phyloP scores from a whole-genome alignment of 2,329 filamentous ascomycete genomes.

The Claviceps africana region DNA sequence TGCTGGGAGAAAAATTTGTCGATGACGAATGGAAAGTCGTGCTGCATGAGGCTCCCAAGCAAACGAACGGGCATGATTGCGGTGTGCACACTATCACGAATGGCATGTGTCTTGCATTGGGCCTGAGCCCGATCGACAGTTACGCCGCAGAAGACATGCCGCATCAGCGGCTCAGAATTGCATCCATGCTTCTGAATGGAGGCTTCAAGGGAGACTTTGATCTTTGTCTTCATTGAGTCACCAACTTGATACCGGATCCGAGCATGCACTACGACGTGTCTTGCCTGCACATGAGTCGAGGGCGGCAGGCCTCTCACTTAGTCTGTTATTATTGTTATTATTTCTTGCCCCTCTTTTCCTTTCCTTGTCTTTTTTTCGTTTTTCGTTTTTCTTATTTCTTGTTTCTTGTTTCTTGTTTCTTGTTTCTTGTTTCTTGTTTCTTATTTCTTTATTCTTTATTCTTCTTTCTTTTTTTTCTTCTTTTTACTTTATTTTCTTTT shows the following conservation, averaged over 20 bases:
- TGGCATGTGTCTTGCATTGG: constrained; percentile 46
- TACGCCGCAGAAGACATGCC: constrained; percentile 42
- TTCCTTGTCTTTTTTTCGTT: not conserved
- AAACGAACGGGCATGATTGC: constrained; percentile 59
- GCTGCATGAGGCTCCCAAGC: constrained; percentile 35
- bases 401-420: no score
- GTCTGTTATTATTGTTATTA: no score
- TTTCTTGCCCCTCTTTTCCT: no score
- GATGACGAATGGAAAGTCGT: constrained; percentile 46
- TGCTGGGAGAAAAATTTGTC: constrained; percentile 40
- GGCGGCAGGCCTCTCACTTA: not conserved
- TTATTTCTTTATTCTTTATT: not conserved
- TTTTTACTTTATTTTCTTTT: not conserved
- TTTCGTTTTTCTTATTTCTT: no score
- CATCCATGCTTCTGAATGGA: constrained; percentile 51
- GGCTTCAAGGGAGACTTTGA: constrained; percentile 50
- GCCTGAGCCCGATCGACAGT: constrained; percentile 33
- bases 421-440: no score
- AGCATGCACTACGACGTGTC: not conserved
- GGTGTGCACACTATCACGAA: constrained; percentile 68
- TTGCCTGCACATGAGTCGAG: not conserved
- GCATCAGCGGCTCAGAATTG: constrained; percentile 46
- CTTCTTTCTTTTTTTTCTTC: not conserved
- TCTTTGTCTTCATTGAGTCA: constrained; percentile 23
- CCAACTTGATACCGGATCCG: not conserved